Evolutionary conservation across 2,329 filamentous ascomycete genomes (phyloP).

Genomic region (Aspergillus sp.): DNA sequence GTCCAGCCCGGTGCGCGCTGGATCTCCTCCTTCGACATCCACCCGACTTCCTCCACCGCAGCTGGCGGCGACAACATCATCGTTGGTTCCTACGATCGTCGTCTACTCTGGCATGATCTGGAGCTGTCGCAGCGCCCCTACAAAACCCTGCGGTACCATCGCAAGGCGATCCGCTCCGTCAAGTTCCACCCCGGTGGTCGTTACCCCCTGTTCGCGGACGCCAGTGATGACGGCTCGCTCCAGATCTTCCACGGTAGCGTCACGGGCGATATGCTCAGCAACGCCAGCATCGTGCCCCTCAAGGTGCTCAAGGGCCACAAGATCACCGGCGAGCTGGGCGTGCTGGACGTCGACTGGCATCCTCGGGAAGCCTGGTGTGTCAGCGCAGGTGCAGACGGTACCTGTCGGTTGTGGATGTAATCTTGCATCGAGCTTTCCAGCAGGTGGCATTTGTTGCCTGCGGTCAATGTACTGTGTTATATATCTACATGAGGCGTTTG

Average conservation of each 20-base stretch:
- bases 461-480: conserved; percentile 16
- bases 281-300: conserved; percentile 91
- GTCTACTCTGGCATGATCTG: conserved; percentile 93
- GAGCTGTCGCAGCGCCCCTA: conserved; percentile 88
- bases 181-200: conserved; percentile 76
- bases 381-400: conserved; percentile 91
- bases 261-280: conserved; percentile 90
- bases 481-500: conserved; percentile 21
- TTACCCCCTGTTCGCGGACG: conserved; percentile 86
- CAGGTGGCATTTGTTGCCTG: conserved; percentile 9
- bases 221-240: conserved; percentile 87
- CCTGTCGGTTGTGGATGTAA: conserved; percentile 81
- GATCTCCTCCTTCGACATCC: conserved; percentile 93
- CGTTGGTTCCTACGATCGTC: conserved; percentile 89
- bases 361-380: conserved; percentile 90
- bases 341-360: conserved; percentile 96
- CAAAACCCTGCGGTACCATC: conserved; percentile 94
- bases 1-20: conserved; percentile 89
- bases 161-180: conserved; percentile 85
- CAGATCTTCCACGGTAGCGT: conserved; percentile 98
- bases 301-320: conserved; percentile 92
- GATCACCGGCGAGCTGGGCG: conserved; percentile 79
- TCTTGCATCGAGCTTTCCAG: conserved; percentile 9
- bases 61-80: conserved; percentile 90
- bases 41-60: conserved; percentile 84